Conservation (phyloP, 495 filamentous ascomycete genomes). For the Stereocaulon alpinum region DNA sequence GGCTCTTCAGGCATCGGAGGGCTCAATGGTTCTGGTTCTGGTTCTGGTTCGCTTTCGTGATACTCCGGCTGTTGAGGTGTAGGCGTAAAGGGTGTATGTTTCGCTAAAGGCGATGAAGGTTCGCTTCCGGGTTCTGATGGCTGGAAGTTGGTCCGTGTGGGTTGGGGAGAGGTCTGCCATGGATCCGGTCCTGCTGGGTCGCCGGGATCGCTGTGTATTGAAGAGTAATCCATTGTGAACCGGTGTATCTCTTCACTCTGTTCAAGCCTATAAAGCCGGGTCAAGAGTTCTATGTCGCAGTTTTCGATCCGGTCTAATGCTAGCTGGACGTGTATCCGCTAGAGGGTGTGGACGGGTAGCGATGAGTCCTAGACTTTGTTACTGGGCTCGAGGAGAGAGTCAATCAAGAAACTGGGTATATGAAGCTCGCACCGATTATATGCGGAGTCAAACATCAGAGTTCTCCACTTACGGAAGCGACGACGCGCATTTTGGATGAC, state of each 20-base stretch:
- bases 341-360: no score
- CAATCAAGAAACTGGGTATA: no score
- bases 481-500: conserved; percentile 5
- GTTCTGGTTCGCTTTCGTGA: conserved; percentile 13
- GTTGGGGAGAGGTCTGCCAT: conserved; percentile 62
- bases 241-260: background rate
- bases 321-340: background rate
- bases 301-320: background rate
- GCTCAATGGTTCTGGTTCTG: conserved; percentile 11
- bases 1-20: conserved; percentile 8
- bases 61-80: conserved; percentile 26
- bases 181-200: conserved; percentile 60
- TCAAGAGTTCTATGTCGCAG: background rate
- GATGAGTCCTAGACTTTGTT: background rate
- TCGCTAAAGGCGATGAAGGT: conserved; percentile 42
- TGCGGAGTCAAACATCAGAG: background rate
- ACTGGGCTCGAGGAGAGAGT: background rate
- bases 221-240: conserved; percentile 68
- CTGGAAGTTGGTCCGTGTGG: conserved; percentile 46
- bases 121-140: conserved; percentile 37
- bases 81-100: conserved; percentile 32
- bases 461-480: background rate
- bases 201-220: conserved; percentile 63
- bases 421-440: background rate
- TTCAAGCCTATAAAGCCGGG: background rate